phyloP scores from a whole-genome alignment of 805 yeast genomes.

The Kuraishia hungarica region DNA sequence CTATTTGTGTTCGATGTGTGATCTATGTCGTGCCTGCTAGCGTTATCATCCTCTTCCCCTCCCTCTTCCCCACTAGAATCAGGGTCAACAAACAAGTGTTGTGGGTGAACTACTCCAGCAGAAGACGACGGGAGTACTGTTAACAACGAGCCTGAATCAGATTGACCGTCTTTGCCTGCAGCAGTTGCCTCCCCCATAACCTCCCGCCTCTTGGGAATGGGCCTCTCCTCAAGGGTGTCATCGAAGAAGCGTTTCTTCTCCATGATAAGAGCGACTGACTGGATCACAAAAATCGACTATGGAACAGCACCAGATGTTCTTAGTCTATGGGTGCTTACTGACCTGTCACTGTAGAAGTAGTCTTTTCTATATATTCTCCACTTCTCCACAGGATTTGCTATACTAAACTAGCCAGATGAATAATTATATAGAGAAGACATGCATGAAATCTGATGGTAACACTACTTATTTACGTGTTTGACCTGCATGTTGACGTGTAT shows the following conservation, averaged over 20 bases:
- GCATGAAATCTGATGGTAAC: not conserved
- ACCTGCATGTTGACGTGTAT: not conserved
- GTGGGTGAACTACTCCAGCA: not conserved
- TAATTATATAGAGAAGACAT: not conserved
- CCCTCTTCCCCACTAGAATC: not conserved
- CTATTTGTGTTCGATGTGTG: too few species aligned
- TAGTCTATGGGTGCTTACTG: too few species aligned
- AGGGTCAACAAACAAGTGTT: not conserved
- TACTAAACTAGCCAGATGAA: not conserved
- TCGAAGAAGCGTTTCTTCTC: constrained; percentile 9
- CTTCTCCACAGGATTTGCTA: too few species aligned
- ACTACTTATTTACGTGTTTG: not conserved
- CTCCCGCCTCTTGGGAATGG: not conserved
- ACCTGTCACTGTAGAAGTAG: too few species aligned
- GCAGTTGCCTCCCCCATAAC: not conserved
- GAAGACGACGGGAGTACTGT: not conserved
- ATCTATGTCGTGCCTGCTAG: not conserved
- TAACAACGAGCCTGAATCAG: not conserved
- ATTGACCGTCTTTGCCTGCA: not conserved
- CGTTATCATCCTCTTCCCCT: not conserved
- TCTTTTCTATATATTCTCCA: not conserved
- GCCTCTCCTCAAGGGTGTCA: constrained; percentile 2
- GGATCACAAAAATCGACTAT: too few species aligned
- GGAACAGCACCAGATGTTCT: too few species aligned
- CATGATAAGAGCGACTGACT: constrained; percentile 1